Evolutionary conservation across 192 early-diverging fungal genomes (phyloP).

Genomic region (Backusella mclennaniae): DNA sequence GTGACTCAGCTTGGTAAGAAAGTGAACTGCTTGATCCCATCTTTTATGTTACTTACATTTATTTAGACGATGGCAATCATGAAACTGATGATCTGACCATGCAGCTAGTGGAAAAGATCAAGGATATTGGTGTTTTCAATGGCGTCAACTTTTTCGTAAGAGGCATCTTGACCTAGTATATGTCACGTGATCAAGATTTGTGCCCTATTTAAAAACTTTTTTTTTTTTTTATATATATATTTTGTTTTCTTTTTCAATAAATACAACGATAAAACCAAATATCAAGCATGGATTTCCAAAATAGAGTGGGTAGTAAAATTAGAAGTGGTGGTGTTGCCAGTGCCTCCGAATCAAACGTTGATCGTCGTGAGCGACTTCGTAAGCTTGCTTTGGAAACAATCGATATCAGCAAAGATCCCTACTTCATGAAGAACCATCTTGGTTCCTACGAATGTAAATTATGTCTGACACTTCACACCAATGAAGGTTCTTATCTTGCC

Average conservation of each 20-base stretch:
- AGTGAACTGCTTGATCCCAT: too few species aligned
- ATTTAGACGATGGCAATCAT: neutral
- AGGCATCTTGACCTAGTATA: neutral
- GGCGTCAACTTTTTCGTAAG: neutral
- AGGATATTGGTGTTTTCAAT: neutral
- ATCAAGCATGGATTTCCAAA: slow-evolving; percentile 68
- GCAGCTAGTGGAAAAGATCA: neutral
- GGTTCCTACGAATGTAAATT: slow-evolving; percentile 83
- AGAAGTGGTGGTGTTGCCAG: slow-evolving; percentile 88
- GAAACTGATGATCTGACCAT: neutral
- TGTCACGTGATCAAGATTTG: neutral
- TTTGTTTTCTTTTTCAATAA: slow-evolving; percentile 10
- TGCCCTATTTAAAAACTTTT: neutral
- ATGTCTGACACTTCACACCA: slow-evolving; percentile 81
- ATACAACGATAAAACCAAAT: neutral
- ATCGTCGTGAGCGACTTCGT: slow-evolving; percentile 91
- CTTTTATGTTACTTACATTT: too few species aligned
- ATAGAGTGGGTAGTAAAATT: slow-evolving; percentile 89
- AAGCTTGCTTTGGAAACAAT: slow-evolving; percentile 95
- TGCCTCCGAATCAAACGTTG: slow-evolving; percentile 82
- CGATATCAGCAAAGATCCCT: slow-evolving; percentile 94
- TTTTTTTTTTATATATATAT: neutral
- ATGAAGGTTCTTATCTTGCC: slow-evolving; percentile 94
- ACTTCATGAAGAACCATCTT: slow-evolving; percentile 93
- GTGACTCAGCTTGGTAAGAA: neutral